phyloP scores from a whole-genome alignment of 148 eudicot genomes.

The Arbutus unedo region DNA sequence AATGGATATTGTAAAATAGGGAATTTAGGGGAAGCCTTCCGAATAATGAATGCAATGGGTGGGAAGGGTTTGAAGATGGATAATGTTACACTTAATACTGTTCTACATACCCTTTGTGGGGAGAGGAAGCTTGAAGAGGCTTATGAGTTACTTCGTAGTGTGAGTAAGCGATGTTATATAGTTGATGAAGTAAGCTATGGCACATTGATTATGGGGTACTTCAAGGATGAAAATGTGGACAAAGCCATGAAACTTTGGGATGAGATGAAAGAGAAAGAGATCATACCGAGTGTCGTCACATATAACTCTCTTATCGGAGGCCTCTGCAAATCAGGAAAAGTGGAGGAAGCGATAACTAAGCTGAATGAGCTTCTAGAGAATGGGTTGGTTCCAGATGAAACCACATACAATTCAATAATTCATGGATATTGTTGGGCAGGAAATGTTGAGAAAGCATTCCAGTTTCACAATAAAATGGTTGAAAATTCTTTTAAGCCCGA shows the following conservation, averaged over 20 bases:
- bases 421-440: conserved; percentile 86
- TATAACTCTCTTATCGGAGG: conserved; percentile 74
- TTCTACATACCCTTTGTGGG: conserved; percentile 59
- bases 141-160: conserved; percentile 39
- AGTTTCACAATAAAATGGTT: conserved; percentile 74
- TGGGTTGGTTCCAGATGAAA: conserved; percentile 72
- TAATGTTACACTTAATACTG: conserved; percentile 54
- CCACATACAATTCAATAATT: conserved; percentile 75
- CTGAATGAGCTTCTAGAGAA: conserved; percentile 72
- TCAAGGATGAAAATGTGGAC: conserved; percentile 47
- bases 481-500: conserved; percentile 68
- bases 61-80: conserved; percentile 69
- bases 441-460: conserved; percentile 78
- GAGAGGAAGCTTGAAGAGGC: conserved; percentile 62
- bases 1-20: conserved; percentile 63
- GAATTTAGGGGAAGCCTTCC: conserved; percentile 57
- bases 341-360: conserved; percentile 53
- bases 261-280: conserved; percentile 64
- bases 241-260: conserved; percentile 69
- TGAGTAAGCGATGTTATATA: conserved; percentile 57
- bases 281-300: conserved; percentile 60
- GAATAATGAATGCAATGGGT: conserved; percentile 58
- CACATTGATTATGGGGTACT: conserved; percentile 64
- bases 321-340: conserved; percentile 71
- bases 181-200: conserved; percentile 80